phyloP scores from a whole-genome alignment of 805 yeast species.

The Candida hispaniensis region DNA sequence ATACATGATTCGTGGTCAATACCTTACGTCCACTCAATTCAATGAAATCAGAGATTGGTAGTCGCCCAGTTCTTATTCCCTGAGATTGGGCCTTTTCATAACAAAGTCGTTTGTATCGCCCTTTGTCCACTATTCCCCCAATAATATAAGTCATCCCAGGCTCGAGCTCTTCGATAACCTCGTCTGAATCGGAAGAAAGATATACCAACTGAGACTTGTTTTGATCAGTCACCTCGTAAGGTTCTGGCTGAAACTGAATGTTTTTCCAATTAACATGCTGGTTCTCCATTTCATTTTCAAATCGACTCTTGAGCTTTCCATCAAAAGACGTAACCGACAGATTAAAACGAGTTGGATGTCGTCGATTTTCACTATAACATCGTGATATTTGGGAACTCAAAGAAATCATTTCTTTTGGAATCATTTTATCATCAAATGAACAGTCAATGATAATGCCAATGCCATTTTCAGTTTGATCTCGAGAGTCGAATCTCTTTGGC shows the following conservation, averaged over 20 bases:
- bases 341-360: conserved; percentile 45
- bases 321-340: conserved; percentile 55
- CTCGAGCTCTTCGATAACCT: conserved; percentile 49
- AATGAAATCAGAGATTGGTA: conserved; percentile 82
- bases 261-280: conserved; percentile 61
- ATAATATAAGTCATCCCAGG: conserved; percentile 69
- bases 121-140: conserved; percentile 96
- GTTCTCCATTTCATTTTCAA: conserved; percentile 46
- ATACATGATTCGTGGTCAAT: conserved; percentile 90
- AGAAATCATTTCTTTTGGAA: conserved; percentile 55
- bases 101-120: conserved; percentile 74
- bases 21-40: conserved; percentile 78
- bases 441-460: conserved; percentile 70
- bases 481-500: conserved; percentile 14
- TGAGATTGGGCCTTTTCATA: conserved; percentile 64
- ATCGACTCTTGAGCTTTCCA: conserved; percentile 54
- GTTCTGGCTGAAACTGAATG: conserved; percentile 39
- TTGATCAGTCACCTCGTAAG: conserved; percentile 29
- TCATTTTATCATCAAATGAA: conserved; percentile 83
- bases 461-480: conserved; percentile 31
- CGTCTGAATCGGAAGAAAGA: conserved; percentile 79
- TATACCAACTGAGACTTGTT: conserved; percentile 40
- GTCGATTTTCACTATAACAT: conserved; percentile 67
- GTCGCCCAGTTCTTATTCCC: conserved; percentile 60
- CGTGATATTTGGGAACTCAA: conserved; percentile 72